Conservation (phyloP, 139 green algal genomes). For the Chlamydomonas urium region DNA sequence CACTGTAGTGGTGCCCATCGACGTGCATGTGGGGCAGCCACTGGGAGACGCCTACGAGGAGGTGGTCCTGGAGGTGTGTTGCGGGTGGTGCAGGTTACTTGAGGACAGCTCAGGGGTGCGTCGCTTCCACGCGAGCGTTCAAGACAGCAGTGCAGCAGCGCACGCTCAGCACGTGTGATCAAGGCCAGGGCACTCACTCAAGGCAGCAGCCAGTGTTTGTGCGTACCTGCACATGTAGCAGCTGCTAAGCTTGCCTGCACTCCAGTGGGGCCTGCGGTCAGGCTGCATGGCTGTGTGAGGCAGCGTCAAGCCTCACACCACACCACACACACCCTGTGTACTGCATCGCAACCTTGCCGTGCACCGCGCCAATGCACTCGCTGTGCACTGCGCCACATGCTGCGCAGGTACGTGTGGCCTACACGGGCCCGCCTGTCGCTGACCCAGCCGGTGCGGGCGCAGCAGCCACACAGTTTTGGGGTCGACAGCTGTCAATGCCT, state of each 20-base stretch:
- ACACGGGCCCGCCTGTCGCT: background rate
- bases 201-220: too few relatives aligned
- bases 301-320: too few relatives aligned
- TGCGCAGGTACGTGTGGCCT: background rate
- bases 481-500: conserved; percentile 17
- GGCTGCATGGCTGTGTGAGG: too few relatives aligned
- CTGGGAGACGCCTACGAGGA: conserved; percentile 18
- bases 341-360: too few relatives aligned
- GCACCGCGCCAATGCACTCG: background rate
- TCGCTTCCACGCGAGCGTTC: too few relatives aligned
- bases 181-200: too few relatives aligned
- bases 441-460: background rate
- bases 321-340: too few relatives aligned
- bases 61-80: conserved; percentile 18
- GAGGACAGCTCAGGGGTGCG: background rate
- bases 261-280: too few relatives aligned
- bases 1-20: conserved; percentile 1
- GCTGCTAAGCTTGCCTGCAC: too few relatives aligned
- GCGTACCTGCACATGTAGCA: too few relatives aligned
- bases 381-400: background rate
- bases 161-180: too few relatives aligned
- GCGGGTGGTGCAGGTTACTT: background rate
- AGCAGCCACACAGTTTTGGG: background rate
- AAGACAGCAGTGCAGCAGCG: too few relatives aligned
- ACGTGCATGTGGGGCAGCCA: conserved; percentile 9